These are phyloP conservation scores for Penicillium sp. DNA, from an alignment of 2,329 filamentous ascomycete species.

Conservation along the genomic window DNA sequence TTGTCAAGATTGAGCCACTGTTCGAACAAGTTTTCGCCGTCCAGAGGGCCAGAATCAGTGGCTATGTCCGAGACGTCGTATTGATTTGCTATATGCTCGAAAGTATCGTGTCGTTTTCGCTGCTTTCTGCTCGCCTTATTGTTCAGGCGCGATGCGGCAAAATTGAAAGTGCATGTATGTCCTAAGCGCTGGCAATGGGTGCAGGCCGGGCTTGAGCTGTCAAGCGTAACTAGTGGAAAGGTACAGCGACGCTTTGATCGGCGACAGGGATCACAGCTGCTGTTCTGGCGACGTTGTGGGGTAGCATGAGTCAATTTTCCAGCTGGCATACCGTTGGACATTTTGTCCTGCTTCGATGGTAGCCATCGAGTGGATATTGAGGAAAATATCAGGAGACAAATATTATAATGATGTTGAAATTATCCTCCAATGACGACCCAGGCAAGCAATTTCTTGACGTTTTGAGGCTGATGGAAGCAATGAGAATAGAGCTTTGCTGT, in stretches of 20 bases:
- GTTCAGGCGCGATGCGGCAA: slow-evolving; percentile 9
- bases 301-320: background rate
- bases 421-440: too few relatives aligned
- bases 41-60: background rate
- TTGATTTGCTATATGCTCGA: background rate
- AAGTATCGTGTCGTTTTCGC: background rate
- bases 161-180: slow-evolving; percentile 24
- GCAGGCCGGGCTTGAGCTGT: slow-evolving; percentile 4
- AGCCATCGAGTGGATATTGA: background rate
- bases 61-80: background rate
- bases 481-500: background rate
- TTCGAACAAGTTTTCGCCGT: slow-evolving; percentile 4
- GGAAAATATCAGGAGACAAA: background rate
- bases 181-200: slow-evolving; percentile 20
- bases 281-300: slow-evolving; percentile 22
- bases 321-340: background rate
- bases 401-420: background rate
- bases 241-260: slow-evolving; percentile 28
- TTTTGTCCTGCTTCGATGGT: background rate
- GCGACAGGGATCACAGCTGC: slow-evolving; percentile 27
- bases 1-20: slow-evolving; percentile 14
- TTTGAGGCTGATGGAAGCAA: background rate
- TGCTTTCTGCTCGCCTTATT: background rate
- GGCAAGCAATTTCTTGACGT: background rate
- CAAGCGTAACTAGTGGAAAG: slow-evolving; percentile 5